Evolutionary conservation across 1,139 yeast genomes (phyloP), one percentile per base, ranked within the genome.

Genomic region (Candida tunisiensis): DNA sequence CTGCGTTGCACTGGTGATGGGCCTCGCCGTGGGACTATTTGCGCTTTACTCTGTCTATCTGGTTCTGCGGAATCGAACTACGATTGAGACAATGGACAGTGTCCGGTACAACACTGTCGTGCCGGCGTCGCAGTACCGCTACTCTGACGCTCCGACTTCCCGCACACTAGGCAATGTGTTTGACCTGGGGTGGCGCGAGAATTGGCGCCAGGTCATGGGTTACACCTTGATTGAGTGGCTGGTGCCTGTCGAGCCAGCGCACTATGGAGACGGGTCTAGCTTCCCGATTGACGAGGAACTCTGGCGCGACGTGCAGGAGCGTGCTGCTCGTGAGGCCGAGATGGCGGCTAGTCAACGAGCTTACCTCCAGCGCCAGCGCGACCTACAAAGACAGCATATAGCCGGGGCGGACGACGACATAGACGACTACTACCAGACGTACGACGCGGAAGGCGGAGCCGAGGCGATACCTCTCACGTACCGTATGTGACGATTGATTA

Each of bases 201-300:
- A 88, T 47, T 72, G 85, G 75, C 37, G 46, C 12, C 60, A 64
- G 10, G 65, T 80, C 2, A 74, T 88, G 92, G 98, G 98, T 0
- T 37, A 48, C 2, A 46, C 53, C 2, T 60, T 70, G 64, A 29
- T 38, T 12, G 69, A 71, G 34, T 83, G 95, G 95, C 19, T 74
- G 3, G 44, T 83, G 1, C 96, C 98, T 0, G 42, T 77, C 10
- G 23, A 21, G 18, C 18, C 16, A 16, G 13, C 8, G 9, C 13
- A 21, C 12, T 18, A 11, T 6, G 33, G 35, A 19, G 30, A 44
- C 23, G 59, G 59, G 5, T 36, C 42, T 4, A 30, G 38, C 14
- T 54, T 49, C 33, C 51, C 53, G 3, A 38, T 47, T 8, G 48
- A 53, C 33, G 35, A 40, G 14, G 36, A 37, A 16, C 29, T 49